Conservation (phyloP, 768 basidiomycete genomes). For the Leccinum ochraceum region DNA sequence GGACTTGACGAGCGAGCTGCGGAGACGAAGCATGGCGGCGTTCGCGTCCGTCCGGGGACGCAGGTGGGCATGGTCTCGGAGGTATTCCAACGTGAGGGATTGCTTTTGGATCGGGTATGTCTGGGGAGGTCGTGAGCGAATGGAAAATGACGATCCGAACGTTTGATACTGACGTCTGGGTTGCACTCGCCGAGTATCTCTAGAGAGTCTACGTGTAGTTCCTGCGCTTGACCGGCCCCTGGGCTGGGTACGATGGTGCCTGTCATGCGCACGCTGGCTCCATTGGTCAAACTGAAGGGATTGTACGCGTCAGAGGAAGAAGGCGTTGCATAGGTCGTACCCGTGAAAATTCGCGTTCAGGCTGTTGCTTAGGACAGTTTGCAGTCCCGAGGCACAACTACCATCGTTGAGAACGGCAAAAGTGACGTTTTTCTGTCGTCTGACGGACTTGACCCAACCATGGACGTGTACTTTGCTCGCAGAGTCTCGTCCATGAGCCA, state of each 20-base stretch:
- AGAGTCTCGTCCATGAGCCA: constrained; percentile 22
- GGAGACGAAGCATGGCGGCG: constrained; percentile 73
- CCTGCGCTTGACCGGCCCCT: constrained; percentile 52
- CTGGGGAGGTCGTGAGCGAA: constrained; percentile 39
- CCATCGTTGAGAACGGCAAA: constrained; percentile 87
- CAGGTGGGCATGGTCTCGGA: constrained; percentile 87
- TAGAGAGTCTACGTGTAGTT: constrained; percentile 50
- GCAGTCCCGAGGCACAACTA: constrained; percentile 65
- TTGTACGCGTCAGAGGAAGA: constrained; percentile 8
- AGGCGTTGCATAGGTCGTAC: constrained; percentile 9
- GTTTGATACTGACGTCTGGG: constrained; percentile 44
- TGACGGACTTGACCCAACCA: constrained; percentile 86
- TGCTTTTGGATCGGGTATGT: constrained; percentile 93
- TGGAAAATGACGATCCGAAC: background rate
- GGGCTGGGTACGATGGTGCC: constrained; percentile 49
- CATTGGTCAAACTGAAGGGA: constrained; percentile 47
- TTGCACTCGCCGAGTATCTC: constrained; percentile 57
- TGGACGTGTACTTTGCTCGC: constrained; percentile 46
- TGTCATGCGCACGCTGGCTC: constrained; percentile 51
- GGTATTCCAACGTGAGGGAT: constrained; percentile 70
- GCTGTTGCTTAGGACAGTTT: constrained; percentile 64
- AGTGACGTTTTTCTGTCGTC: constrained; percentile 85
- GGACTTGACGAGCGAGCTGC: constrained; percentile 55
- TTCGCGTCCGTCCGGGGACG: constrained; percentile 74
- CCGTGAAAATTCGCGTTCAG: constrained; percentile 18